A percentile compares a stretch with the other conserved stretches of the same genome.
Evolutionary conservation across 495 filamentous ascomycete species (phyloP).

Genomic region (Penicillium longicatenatum): DNA sequence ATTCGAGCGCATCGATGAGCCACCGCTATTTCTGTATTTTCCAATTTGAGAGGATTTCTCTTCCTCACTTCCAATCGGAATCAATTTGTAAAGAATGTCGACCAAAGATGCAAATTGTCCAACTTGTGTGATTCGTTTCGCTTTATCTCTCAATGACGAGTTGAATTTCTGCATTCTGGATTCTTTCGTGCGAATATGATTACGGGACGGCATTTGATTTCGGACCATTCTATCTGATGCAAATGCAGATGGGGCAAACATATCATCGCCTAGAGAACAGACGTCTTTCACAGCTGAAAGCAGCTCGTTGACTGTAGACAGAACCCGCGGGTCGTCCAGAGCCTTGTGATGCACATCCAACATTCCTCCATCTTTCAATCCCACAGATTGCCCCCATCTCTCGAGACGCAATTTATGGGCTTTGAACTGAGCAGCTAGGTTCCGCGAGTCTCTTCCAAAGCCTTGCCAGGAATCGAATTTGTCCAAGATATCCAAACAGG

Average conservation of each 20-base stretch:
- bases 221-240: neutral
- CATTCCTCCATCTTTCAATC: neutral
- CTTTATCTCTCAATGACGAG: conserved; percentile 10
- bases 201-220: neutral
- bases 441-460: conserved; percentile 1
- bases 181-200: neutral
- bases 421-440: conserved; percentile 8
- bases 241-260: neutral
- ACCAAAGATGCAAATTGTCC: conserved; percentile 8
- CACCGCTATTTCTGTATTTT: neutral
- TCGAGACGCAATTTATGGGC: conserved; percentile 9
- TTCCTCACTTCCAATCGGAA: neutral
- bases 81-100: conserved; percentile 3
- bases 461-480: conserved; percentile 6
- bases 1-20: neutral
- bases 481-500: conserved; percentile 10
- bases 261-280: neutral
- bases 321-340: conserved; percentile 5
- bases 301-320: neutral
- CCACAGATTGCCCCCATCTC: conserved; percentile 6
- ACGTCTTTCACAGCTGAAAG: conserved; percentile 5
- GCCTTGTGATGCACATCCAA: conserved; percentile 4
- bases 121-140: conserved; percentile 6
- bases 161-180: conserved; percentile 4
- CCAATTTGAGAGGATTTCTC: neutral